Conservation (phyloP, 1,284 basidiomycete species). For the Moesziomyces sp. region DNA sequence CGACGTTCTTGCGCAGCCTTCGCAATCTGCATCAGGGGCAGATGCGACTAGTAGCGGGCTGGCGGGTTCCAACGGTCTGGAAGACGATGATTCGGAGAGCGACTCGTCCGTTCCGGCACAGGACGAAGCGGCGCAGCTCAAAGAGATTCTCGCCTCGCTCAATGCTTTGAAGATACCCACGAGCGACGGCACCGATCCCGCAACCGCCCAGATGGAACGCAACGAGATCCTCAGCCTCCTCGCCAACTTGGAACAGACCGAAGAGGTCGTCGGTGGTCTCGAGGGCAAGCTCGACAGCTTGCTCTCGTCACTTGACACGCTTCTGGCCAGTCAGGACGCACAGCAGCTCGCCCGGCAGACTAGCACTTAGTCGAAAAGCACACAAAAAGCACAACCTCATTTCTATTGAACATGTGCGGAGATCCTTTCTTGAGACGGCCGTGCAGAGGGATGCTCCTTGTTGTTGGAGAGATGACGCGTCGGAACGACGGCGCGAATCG, state of each 20-base stretch:
- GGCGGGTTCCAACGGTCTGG: slow-evolving; percentile 11
- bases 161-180: slow-evolving; percentile 39
- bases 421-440: no score
- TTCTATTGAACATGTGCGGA: no score
- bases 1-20: slow-evolving; percentile 23
- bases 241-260: slow-evolving; percentile 45
- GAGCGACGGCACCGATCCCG: slow-evolving; percentile 19
- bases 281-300: slow-evolving; percentile 41
- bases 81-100: neutral
- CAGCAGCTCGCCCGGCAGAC: slow-evolving; percentile 31
- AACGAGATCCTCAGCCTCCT: slow-evolving; percentile 43
- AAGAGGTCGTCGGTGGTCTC: slow-evolving; percentile 41
- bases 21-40: neutral
- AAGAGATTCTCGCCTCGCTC: slow-evolving; percentile 43
- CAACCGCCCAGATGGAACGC: slow-evolving; percentile 25
- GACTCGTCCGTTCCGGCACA: slow-evolving; percentile 8
- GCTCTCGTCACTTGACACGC: slow-evolving; percentile 34
- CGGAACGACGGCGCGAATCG: no score
- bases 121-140: slow-evolving; percentile 39
- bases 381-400: no score
- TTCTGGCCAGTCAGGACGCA: slow-evolving; percentile 43
- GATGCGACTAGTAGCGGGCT: neutral
- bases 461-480: no score
- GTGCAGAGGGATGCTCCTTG: no score
- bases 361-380: neutral